Percentiles rank a stretch among this genome's conserved stretches.
Conservation (phyloP, 1,139 yeast species). For the Kodamaea anthophila region DNA sequence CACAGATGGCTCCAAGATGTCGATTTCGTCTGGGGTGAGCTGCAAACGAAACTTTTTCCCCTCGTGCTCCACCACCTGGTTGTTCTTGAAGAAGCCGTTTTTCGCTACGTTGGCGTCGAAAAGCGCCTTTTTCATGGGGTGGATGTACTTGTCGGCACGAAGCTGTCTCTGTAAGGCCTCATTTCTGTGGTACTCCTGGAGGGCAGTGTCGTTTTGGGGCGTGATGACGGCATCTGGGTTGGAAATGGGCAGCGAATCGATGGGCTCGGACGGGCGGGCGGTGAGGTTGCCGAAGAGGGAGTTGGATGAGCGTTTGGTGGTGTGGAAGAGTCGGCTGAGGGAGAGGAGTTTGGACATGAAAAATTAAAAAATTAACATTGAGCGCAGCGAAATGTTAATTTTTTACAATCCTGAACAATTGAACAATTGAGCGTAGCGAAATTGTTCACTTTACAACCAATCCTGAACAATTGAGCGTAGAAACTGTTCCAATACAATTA, state of each 20-base stretch:
- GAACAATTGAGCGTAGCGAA: no score
- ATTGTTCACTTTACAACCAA: no score
- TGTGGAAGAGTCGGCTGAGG: conserved; percentile 6
- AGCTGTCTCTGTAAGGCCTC: conserved; percentile 26
- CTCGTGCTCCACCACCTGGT: conserved; percentile 43
- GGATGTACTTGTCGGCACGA: conserved; percentile 35
- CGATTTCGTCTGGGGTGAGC: conserved; percentile 61
- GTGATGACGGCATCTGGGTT: no score
- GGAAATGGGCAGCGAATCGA: no score
- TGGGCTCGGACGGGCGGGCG: conserved; percentile 13
- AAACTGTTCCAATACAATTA: no score
- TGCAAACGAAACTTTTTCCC: conserved; percentile 51
- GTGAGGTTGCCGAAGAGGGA: conserved; percentile 26
- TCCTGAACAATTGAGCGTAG: no score
- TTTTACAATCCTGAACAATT: no score
- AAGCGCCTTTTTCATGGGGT: conserved; percentile 69
- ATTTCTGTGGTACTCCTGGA: conserved; percentile 29
- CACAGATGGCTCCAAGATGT: conserved; percentile 77
- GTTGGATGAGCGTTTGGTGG: conserved; percentile 10
- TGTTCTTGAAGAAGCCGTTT: conserved; percentile 73
- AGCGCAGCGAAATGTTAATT: no score
- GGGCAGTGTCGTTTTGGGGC: conserved; percentile 26
- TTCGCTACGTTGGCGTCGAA: conserved; percentile 55
- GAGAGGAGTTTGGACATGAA: no score
- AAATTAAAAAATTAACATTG: no score